Evolutionary conservation across 1,284 basidiomycete species (phyloP), one percentile per base, ranked within the genome.

Genomic region (Cerioporus squamosus): DNA sequence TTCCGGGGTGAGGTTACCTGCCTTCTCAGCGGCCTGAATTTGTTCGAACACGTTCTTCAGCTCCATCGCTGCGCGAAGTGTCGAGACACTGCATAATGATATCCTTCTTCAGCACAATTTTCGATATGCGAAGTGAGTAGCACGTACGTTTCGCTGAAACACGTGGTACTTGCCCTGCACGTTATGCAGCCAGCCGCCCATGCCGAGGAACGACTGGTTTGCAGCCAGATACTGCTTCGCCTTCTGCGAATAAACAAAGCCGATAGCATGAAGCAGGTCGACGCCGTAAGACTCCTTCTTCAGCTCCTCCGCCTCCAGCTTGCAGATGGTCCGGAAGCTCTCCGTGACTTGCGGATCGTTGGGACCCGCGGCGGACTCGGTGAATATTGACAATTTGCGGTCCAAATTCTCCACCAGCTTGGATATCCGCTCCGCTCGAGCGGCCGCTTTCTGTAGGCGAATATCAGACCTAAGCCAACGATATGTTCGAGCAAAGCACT

Each of bases 11-110:
- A 98, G 80, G 62, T 84, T 90, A 1, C 97, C 97, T 1, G 90
- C 86, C 70, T 93, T 90, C 73, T 97, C 95, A 0, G 95, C 95
- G 0, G 88, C 89, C 74, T 97, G 93, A 29, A 99, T 90, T 72
- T 95, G 94, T 68, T 99, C 95, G 65, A 99, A 99, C 1, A 98
- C 94, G 33, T 83, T 81, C 75, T 98, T 98, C 59, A 99, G 85
- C 71, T 97, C 95, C 60, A 97, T 88, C 0, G 95, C 95, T 1
- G 93, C 87, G 43, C 92, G 85, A 5, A 96, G 77, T 0, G 94
- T 95, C 2, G 94, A 95, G 10, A 98, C 93, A 10, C 93, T 95
- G 60, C 36, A 43, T n/a, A n/a, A n/a, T n/a, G n/a, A n/a, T 40
- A 45, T 24, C 46, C 47, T 6, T 44, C 44, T 62, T 55, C 24